Base-by-base conservation (phyloP, 2,329 filamentous ascomycete genomes). In the Venturiaceae sp. region DNA sequence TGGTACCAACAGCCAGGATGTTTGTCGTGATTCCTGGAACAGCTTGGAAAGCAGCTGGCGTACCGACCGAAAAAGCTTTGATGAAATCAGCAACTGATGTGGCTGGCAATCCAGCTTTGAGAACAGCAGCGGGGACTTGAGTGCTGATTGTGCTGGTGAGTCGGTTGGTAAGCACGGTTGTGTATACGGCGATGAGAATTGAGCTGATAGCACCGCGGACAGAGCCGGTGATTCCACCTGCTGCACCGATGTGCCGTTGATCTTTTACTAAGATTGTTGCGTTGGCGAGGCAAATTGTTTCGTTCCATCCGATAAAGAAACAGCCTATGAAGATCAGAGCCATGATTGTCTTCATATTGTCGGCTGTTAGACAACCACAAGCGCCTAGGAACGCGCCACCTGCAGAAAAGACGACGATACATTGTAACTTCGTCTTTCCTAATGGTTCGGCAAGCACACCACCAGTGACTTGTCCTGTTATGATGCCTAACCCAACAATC, bases 191-290 rank as follows among this genome's bases (percentile, higher is more conserved):
- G 55, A 70, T 68, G 1, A 71, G 68, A 16, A 76, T 64, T 28
- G 72, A 69, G 30, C 70, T 72, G 19, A 72, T 72, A 3, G 72
- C 71, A 1, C 72, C 71, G 5, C 73, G 71, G 36, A 75, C 71
- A 3, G 72, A 75, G 1, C 72, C 71, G 5, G 74, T 63, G 14
- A 74, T 61, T n/a, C 73, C 73, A 4, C 69, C 72, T 1, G 74
- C 72, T 6, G 74, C 64, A 32, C 74, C 74, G 44, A 76, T 75
- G 16, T 75, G 72, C 11, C 55, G 62, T 60, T 69, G 67, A 14
- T 71, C 66, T 0, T 69, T 66, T 23, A 68, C 67, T 53, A 71
- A 72, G 62, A 75, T 75, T 1, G 73, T 66, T 3, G 62, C 58
- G 52, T 63, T 64, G n/a, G 64, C 57, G 26, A 69, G 62, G 46